Conservation (phyloP, 768 basidiomycete genomes). For the Termitomyces sp. region DNA sequence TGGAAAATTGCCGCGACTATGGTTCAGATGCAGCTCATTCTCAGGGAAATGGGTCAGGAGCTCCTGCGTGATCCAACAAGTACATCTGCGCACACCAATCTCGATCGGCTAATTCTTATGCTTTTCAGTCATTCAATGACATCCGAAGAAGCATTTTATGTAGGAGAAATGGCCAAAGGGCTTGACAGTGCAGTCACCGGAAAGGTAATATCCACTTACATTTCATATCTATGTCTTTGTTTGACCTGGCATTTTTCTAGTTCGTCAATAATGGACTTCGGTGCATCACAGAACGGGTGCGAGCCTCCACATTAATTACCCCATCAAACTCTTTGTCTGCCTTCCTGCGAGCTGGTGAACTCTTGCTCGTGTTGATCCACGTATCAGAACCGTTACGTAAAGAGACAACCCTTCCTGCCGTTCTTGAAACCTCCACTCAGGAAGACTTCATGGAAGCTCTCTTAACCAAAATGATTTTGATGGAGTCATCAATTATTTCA, state of each 20-base stretch:
- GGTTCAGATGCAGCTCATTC: conserved; percentile 69
- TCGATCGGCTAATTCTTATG: conserved; percentile 61
- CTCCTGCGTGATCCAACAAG: conserved; percentile 52
- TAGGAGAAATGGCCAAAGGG: conserved; percentile 75
- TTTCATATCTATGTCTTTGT: neutral
- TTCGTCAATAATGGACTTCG: conserved; percentile 72
- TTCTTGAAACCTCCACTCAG: conserved; percentile 50
- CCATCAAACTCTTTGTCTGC: conserved; percentile 25
- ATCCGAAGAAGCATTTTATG: conserved; percentile 75
- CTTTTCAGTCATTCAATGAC: conserved; percentile 71
- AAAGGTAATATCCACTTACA: conserved; percentile 40
- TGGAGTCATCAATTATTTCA: conserved; percentile 30
- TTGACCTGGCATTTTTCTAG: conserved; percentile 24
- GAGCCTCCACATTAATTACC: conserved; percentile 22
- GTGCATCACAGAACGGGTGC: conserved; percentile 53
- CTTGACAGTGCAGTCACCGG: conserved; percentile 59
- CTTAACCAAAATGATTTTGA: conserved; percentile 34
- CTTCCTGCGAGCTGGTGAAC: conserved; percentile 54
- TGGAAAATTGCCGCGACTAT: conserved; percentile 83
- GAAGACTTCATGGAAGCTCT: conserved; percentile 51
- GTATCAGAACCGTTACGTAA: conserved; percentile 62
- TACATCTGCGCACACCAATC: conserved; percentile 49
- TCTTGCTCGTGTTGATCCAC: conserved; percentile 63
- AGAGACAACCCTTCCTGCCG: conserved; percentile 32
- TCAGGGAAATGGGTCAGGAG: conserved; percentile 68